phyloP scores from a whole-genome alignment of 139 green algal species.

The Yamagishiella unicocca region DNA sequence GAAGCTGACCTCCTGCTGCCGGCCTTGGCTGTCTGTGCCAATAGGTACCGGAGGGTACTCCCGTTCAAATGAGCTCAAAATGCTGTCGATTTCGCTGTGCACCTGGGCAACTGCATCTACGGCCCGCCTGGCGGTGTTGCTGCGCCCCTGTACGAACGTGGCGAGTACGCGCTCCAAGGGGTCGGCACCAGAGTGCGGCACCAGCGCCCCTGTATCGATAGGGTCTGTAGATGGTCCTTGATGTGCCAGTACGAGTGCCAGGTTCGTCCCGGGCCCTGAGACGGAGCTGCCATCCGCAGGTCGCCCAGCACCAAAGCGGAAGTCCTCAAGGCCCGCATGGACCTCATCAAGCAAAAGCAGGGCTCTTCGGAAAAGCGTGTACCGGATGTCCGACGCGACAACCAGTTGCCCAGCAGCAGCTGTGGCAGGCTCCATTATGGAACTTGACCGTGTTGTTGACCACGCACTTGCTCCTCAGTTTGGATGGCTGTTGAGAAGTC shows the following conservation, averaged over 20 bases:
- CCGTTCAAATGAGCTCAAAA: constrained; percentile 19
- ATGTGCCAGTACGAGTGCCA: not conserved
- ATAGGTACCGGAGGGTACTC: not conserved
- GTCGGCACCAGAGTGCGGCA: not conserved
- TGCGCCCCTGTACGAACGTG: constrained; percentile 17
- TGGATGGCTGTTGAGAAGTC: too few relatives aligned
- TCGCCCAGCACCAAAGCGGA: not conserved
- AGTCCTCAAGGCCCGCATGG: constrained; percentile 29
- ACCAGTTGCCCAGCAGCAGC: constrained; percentile 22
- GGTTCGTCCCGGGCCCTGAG: not conserved
- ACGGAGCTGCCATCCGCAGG: not conserved
- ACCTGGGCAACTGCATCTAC: constrained; percentile 19
- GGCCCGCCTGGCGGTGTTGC: not conserved
- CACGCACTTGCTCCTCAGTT: not conserved
- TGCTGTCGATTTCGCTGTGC: constrained; percentile 30
- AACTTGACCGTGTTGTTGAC: constrained; percentile 18
- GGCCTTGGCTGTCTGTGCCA: not conserved
- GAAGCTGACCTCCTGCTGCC: not conserved
- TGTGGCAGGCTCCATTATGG: not conserved
- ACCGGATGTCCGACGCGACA: constrained; percentile 20
- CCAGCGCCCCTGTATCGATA: not conserved
- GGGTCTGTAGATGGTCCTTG: not conserved
- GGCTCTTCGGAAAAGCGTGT: constrained; percentile 10
- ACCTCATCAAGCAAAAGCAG: constrained; percentile 15
- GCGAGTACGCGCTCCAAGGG: not conserved